These are phyloP conservation scores for Mortierella sp. DNA, from an alignment of 371 early-diverging fungal species.

Conservation along the genomic window DNA sequence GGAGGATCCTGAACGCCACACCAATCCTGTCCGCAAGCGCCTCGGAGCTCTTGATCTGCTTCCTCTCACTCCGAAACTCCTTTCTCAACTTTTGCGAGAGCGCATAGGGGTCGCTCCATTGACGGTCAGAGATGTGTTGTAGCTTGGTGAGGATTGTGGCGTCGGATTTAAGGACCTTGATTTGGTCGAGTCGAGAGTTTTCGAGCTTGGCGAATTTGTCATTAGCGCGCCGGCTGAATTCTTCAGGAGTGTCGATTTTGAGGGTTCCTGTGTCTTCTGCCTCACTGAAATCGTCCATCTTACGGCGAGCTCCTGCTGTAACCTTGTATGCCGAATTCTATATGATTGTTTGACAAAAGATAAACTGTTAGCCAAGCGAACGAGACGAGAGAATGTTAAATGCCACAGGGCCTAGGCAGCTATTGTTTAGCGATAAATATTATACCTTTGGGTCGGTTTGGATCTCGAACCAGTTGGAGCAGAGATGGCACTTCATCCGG, in stretches of 20 bases:
- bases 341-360: not conserved
- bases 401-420: too few relatives aligned
- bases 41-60: slow-evolving; percentile 32
- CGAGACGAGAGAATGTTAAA: not conserved
- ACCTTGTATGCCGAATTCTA: slow-evolving; percentile 87
- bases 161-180: slow-evolving; percentile 62
- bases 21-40: slow-evolving; percentile 46
- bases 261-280: slow-evolving; percentile 81
- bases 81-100: slow-evolving; percentile 79
- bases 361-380: not conserved
- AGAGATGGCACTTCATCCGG: slow-evolving; percentile 94
- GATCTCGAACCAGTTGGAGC: slow-evolving; percentile 90
- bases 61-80: slow-evolving; percentile 71
- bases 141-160: slow-evolving; percentile 70
- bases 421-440: too few relatives aligned
- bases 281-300: slow-evolving; percentile 78
- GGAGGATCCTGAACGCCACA: slow-evolving; percentile 36
- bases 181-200: slow-evolving; percentile 69
- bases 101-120: slow-evolving; percentile 85
- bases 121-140: slow-evolving; percentile 70
- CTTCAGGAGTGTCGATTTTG: slow-evolving; percentile 52
- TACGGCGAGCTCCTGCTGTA: slow-evolving; percentile 81
- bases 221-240: slow-evolving; percentile 67
- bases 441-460: slow-evolving; percentile 94
- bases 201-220: slow-evolving; percentile 84